Percentiles rank a stretch among this genome's conserved stretches.
Conservation (phyloP, 1,284 basidiomycete genomes). For the Ceratobasidium sp. region DNA sequence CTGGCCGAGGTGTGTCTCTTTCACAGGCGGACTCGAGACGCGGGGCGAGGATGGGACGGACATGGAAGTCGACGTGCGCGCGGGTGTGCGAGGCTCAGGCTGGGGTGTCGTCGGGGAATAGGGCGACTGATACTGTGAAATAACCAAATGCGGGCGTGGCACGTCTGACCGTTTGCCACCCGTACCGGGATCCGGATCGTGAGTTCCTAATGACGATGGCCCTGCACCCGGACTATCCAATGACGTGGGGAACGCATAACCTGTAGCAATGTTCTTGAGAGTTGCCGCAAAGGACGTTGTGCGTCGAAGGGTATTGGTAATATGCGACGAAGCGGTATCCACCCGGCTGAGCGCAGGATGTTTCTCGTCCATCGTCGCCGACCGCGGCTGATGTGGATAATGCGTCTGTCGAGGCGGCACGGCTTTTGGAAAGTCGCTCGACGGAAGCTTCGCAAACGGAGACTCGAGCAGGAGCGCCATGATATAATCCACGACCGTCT, state of each 20-base stretch:
- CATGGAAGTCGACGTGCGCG: constrained; percentile 53
- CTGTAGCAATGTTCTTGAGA: constrained; percentile 80
- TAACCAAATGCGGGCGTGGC: constrained; percentile 80
- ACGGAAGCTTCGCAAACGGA: constrained; percentile 80
- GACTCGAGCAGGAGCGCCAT: constrained; percentile 90
- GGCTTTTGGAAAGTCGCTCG: constrained; percentile 51
- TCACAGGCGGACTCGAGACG: constrained; percentile 25
- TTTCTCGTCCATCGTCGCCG: constrained; percentile 49
- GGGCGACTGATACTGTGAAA: constrained; percentile 80
- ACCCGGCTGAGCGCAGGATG: constrained; percentile 63
- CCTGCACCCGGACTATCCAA: constrained; percentile 43
- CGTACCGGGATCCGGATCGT: constrained; percentile 47
- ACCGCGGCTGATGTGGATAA: constrained; percentile 40
- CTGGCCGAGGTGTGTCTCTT: constrained; percentile 17
- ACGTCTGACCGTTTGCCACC: constrained; percentile 64
- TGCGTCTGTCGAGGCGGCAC: constrained; percentile 42
- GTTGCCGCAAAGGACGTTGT: constrained; percentile 88
- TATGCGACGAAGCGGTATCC: constrained; percentile 41
- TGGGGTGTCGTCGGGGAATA: constrained; percentile 61
- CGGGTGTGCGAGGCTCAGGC: constrained; percentile 51
- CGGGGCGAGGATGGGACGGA: constrained; percentile 34
- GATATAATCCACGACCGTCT: constrained; percentile 93
- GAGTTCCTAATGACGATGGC: background rate
- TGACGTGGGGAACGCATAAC: constrained; percentile 72
- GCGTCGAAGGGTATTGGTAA: constrained; percentile 70